A percentile compares a stretch with the other conserved stretches of the same genome.
Conservation (phyloP, 108 stramenopile genomes). For the Nitzschia sp. region DNA sequence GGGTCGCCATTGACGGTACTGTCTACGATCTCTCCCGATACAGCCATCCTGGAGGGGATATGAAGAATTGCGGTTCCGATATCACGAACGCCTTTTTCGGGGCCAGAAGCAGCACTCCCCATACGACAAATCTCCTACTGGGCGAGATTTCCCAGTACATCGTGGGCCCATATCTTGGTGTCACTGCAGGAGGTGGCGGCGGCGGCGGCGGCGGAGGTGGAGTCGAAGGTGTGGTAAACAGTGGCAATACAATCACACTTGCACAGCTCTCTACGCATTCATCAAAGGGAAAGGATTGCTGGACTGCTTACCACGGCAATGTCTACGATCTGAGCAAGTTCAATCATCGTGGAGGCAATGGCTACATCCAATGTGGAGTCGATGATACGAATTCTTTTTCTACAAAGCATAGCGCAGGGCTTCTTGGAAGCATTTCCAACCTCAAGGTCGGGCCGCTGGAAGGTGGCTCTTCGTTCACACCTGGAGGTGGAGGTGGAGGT, state of each 20-base stretch:
- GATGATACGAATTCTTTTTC: neutral
- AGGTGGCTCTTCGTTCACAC: neutral
- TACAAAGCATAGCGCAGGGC: neutral
- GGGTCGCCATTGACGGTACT: slow-evolving; percentile 65
- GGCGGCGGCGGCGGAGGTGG: neutral
- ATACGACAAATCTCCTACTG: neutral
- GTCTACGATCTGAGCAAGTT: neutral
- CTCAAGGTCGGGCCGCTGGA: neutral
- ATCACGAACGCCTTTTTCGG: slow-evolving; percentile 32
- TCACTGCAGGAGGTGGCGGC: neutral
- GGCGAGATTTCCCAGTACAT: neutral
- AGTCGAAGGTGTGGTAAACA: neutral
- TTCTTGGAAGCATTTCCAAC: neutral
- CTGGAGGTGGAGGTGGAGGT: neutral
- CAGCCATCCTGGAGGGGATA: slow-evolving; percentile 69
- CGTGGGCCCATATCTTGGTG: neutral
- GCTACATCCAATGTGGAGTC: neutral
- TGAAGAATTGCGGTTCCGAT: slow-evolving; percentile 63
- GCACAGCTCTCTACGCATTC: neutral
- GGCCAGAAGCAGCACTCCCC: too few relatives aligned
- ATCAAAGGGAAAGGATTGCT: neutral
- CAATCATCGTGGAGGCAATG: neutral
- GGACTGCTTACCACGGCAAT: neutral
- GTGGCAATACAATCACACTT: neutral
- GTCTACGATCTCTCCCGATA: slow-evolving; percentile 77